Percentiles rank a stretch among this genome's conserved stretches.
phyloP scores from a whole-genome alignment of 2,329 filamentous ascomycete genomes.

The Rhexocercosporidium sp. region DNA sequence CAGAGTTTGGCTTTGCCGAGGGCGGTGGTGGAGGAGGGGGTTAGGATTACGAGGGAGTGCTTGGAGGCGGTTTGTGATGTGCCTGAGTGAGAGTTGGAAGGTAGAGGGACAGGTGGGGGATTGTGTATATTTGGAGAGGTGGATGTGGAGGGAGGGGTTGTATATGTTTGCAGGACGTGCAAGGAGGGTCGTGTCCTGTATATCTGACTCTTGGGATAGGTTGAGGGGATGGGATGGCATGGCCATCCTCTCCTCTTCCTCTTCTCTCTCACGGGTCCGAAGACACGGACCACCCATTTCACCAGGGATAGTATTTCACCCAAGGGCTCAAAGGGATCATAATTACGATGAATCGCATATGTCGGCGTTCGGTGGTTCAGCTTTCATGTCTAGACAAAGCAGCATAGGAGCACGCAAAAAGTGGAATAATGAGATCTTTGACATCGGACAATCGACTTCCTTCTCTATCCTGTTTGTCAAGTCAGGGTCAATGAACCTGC shows the following conservation, averaged over 20 bases:
- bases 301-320: too few species aligned
- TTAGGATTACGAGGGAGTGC: constrained; percentile 63
- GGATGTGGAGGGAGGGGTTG: not conserved
- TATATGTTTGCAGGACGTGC: not conserved
- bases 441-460: not conserved
- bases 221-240: not conserved
- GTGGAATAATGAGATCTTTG: not conserved
- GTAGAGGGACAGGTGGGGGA: not conserved
- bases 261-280: not conserved
- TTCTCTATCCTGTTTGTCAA: too few species aligned
- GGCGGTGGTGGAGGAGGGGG: constrained; percentile 64
- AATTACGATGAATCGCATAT: not conserved
- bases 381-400: constrained; percentile 1
- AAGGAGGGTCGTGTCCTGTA: not conserved
- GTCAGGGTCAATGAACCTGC: too few species aligned
- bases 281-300: too few species aligned
- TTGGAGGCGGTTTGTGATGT: constrained; percentile 52
- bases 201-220: not conserved
- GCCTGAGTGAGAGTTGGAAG: constrained; percentile 24
- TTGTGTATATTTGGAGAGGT: not conserved
- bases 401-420: constrained; percentile 1
- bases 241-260: not conserved
- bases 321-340: not conserved
- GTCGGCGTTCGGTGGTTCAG: constrained; percentile 9
- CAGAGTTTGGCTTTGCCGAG: constrained; percentile 60